Percentiles rank a stretch among this genome's conserved stretches.
These are phyloP conservation scores for Rhodamnia argentea DNA, from an alignment of 345 rosid species.

Conservation along the genomic window DNA sequence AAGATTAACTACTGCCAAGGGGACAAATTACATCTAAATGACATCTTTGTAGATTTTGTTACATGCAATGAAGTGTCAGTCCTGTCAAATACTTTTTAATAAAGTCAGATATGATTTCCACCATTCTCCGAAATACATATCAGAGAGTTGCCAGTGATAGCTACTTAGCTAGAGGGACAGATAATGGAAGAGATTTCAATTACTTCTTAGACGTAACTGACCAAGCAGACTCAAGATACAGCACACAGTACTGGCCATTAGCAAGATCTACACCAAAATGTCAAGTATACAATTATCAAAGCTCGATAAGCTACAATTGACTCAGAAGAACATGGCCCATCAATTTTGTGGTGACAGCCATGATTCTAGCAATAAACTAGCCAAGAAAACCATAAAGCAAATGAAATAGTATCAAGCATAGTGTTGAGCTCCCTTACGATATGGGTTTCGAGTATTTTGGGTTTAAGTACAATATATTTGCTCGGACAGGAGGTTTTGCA, in stretches of 20 bases:
- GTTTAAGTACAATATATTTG: constrained; percentile 69
- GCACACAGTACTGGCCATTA: not conserved
- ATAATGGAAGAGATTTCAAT: not conserved
- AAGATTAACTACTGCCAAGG: not conserved
- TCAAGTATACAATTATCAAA: not conserved
- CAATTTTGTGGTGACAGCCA: not conserved
- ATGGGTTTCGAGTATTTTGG: constrained; percentile 57
- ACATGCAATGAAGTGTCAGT: not conserved
- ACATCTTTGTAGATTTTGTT: not conserved
- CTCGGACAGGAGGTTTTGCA: constrained; percentile 87
- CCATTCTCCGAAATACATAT: not conserved
- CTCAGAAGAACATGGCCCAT: not conserved
- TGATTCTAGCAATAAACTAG: not conserved
- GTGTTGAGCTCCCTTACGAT: constrained; percentile 42
- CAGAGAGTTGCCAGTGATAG: not conserved
- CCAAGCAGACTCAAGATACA: not conserved
- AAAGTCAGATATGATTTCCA: not conserved
- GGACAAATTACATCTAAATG: not conserved
- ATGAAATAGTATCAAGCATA: not conserved
- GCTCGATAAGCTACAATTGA: not conserved
- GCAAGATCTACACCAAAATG: not conserved
- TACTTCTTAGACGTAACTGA: not conserved
- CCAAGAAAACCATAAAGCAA: not conserved
- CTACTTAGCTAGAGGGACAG: not conserved
- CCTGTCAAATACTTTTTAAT: not conserved